These are phyloP conservation scores for Wickerhamiella nectarea DNA, from an alignment of 805 yeast species.

Conservation along the genomic window DNA sequence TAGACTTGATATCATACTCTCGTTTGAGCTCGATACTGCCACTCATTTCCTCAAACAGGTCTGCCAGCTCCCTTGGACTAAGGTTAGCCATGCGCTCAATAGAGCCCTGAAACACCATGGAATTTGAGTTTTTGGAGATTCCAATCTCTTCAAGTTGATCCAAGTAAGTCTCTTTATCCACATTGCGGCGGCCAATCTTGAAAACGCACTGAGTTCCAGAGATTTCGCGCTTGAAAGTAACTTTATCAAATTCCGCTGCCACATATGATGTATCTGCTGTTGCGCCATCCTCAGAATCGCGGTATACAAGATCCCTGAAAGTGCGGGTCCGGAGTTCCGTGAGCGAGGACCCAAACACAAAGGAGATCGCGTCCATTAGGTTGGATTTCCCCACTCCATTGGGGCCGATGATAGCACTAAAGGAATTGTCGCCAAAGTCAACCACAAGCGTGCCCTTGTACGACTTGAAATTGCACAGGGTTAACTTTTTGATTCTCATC, in stretches of 20 bases:
- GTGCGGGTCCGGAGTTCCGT: conserved; percentile 61
- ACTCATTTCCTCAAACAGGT: conserved; percentile 65
- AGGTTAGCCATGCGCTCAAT: conserved; percentile 88
- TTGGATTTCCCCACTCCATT: conserved; percentile 97
- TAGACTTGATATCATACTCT: conserved; percentile 54
- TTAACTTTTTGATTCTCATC: conserved; percentile 72
- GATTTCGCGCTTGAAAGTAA: conserved; percentile 3
- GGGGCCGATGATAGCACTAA: conserved; percentile 93
- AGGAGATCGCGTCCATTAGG: conserved; percentile 94
- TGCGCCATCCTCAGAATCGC: conserved; percentile 36
- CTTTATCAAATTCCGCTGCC: conserved; percentile 1
- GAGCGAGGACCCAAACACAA: conserved; percentile 76
- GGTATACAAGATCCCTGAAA: conserved; percentile 63
- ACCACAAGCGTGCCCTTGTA: conserved; percentile 63
- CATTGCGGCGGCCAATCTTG: background rate
- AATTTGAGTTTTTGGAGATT: conserved; percentile 38
- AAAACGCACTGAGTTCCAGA: background rate
- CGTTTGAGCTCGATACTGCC: conserved; percentile 57
- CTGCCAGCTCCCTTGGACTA: conserved; percentile 60
- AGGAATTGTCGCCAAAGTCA: conserved; percentile 63
- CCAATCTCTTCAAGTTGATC: conserved; percentile 39
- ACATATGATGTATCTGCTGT: conserved; percentile 13
- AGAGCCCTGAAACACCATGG: conserved; percentile 92
- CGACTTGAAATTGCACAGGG: conserved; percentile 79
- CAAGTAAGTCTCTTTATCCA: conserved; percentile 36